These are phyloP conservation scores for Hymenoscyphus salicellus DNA, from an alignment of 2,329 filamentous ascomycete species.

Conservation along the genomic window DNA sequence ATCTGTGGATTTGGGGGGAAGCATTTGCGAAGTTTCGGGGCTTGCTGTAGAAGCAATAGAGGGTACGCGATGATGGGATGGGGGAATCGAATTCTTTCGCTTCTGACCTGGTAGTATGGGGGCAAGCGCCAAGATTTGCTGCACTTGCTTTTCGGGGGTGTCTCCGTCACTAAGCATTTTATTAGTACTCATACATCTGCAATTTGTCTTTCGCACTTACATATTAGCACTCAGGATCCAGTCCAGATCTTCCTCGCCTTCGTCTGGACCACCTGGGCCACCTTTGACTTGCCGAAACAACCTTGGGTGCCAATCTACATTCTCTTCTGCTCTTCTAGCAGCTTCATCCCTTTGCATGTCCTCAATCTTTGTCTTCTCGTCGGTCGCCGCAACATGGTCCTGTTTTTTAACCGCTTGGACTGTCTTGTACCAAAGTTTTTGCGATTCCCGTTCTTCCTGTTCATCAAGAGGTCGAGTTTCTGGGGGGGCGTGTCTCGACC, in stretches of 20 bases:
- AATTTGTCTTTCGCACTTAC: constrained; percentile 47
- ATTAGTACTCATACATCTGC: constrained; percentile 14
- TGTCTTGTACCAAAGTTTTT: constrained; percentile 80
- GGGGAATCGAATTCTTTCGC: constrained; percentile 55
- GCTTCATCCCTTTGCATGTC: constrained; percentile 89
- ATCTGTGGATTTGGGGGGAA: neutral
- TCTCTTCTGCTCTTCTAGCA: constrained; percentile 71
- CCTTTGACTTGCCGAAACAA: constrained; percentile 76
- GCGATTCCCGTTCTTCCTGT: constrained; percentile 86
- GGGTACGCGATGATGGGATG: constrained; percentile 34
- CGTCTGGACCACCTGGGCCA: constrained; percentile 67
- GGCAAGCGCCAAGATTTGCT: constrained; percentile 83
- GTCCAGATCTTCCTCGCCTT: constrained; percentile 85
- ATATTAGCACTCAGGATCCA: constrained; percentile 90
- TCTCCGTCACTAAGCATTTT: constrained; percentile 52
- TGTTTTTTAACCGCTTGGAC: constrained; percentile 76
- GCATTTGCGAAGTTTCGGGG: constrained; percentile 8
- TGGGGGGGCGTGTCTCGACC: constrained; percentile 73
- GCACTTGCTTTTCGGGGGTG: constrained; percentile 65
- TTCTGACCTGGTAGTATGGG: constrained; percentile 80
- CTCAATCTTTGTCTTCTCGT: constrained; percentile 95
- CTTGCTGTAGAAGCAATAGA: constrained; percentile 6
- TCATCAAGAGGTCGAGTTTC: constrained; percentile 74
- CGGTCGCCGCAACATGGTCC: constrained; percentile 85
- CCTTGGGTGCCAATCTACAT: constrained; percentile 81